Evolutionary conservation across 176 grass and related monocot species (phyloP), one percentile per base, ranked within the genome.

Genomic region (Cenchrus fungigraminus): DNA sequence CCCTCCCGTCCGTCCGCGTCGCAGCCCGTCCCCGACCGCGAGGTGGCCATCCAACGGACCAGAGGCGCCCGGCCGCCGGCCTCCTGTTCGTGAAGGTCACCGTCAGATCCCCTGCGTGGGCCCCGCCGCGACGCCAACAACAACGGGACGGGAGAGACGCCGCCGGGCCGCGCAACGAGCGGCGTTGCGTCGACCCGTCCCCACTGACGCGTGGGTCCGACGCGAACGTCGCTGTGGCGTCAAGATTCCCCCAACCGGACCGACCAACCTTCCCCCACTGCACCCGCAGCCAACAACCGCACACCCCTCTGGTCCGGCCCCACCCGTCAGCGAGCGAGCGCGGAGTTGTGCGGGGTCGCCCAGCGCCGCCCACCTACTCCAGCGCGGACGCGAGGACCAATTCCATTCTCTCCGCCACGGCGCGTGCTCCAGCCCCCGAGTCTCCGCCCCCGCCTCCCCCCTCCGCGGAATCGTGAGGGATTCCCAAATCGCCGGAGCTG

Each of bases 1-100:
- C 2, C 32, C 53, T 76, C 69, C 69, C 52, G 71, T 62, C 82
- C 77, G 68, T 40, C 87, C 61, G 87, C 75, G 68, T 80, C 87
- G 4, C 68, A 51, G 67, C 53, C 50, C 68, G 0, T 11, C 11
- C 13, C 3, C 9, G 1, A 6, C 80, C 64, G 80, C 45, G 6
- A 15, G 64, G 53, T 78, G 1, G 1, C 79, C 9, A 61, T 44
- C 71, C 42, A 6, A 76, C 42, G 70, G 78, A 1, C 9, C 2
- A 20, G 32, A 78, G 6, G 46, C 62, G 62, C 78, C 29, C 44
- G 55, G 42, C 16, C n/a, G 52, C 28, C 29, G 16, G 54, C 9
- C 52, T 55, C 68, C 49, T 5, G 59, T 47, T 7, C 34, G 31
- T 73, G 53, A 2, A 8, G 8, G 74, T 71, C 69, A 37, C 47